phyloP scores from a whole-genome alignment of 2,329 filamentous ascomycete species.

The Myriosclerotinia curreyana region DNA sequence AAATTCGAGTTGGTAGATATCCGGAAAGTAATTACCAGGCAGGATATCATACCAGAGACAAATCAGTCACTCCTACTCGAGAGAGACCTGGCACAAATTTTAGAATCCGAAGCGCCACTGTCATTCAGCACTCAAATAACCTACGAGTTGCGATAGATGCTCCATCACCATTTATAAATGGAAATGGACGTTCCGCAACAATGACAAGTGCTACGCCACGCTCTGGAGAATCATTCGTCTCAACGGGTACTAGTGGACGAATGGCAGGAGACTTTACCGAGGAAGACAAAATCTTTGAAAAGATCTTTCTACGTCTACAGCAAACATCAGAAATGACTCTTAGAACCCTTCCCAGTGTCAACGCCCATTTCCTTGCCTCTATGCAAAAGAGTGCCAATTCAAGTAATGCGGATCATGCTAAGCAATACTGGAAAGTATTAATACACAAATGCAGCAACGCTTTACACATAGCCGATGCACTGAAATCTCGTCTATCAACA shows the following conservation, averaged over 20 bases:
- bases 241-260: constrained; percentile 39
- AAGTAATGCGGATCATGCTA: constrained; percentile 56
- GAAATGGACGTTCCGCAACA: constrained; percentile 50
- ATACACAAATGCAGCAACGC: constrained; percentile 69
- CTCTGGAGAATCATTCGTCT: constrained; percentile 76
- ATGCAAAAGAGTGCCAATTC: constrained; percentile 62
- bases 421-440: constrained; percentile 66
- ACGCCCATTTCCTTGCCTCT: constrained; percentile 61
- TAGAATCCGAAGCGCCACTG: constrained; percentile 38
- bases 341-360: constrained; percentile 66
- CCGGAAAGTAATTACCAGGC: constrained; percentile 45
- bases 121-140: constrained; percentile 36
- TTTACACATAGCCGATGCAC: constrained; percentile 68
- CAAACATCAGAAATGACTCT: constrained; percentile 71
- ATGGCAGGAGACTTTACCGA: constrained; percentile 58
- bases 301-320: constrained; percentile 73
- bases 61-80: constrained; percentile 52
- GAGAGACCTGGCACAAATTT: constrained; percentile 45
- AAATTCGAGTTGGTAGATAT: constrained; percentile 22
- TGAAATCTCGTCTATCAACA: constrained; percentile 69
- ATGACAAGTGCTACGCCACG: constrained; percentile 62
- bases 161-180: constrained; percentile 49
- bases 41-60: constrained; percentile 51
- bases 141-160: constrained; percentile 57
- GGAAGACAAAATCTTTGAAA: constrained; percentile 79